These are phyloP conservation scores for Aspergillus pseudoglaucus DNA, from an alignment of 2,329 filamentous ascomycete genomes.

Conservation along the genomic window DNA sequence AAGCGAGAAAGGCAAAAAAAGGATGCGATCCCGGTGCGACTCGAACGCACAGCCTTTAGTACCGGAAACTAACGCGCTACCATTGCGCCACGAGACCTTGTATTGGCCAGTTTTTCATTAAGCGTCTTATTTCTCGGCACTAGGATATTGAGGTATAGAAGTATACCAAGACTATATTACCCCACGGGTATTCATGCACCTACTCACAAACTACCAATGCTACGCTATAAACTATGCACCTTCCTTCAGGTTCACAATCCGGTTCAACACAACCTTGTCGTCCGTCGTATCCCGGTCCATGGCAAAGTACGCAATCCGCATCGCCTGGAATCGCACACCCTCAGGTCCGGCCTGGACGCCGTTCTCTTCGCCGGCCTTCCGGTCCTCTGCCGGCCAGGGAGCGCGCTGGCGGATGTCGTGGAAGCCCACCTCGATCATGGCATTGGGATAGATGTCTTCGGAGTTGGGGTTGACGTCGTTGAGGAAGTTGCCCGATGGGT, in stretches of 20 bases:
- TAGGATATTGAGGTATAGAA: no score
- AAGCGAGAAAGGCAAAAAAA: conserved; percentile 2
- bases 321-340: conserved; percentile 81
- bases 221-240: conserved; percentile 1
- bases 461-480: conserved; percentile 79
- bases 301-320: conserved; percentile 62
- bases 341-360: conserved; percentile 49
- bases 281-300: conserved; percentile 71
- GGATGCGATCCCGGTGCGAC: conserved; percentile 25
- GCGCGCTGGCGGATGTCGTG: conserved; percentile 66
- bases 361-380: conserved; percentile 37
- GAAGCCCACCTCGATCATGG: conserved; percentile 77
- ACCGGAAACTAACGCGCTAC: conserved; percentile 34
- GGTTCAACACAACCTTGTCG: conserved; percentile 79
- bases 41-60: conserved; percentile 32
- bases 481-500: conserved; percentile 67
- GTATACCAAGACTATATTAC: no score
- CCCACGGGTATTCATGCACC: no score
- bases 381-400: conserved; percentile 75
- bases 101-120: background rate
- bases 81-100: conserved; percentile 29
- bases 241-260: conserved; percentile 87
- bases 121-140: no score
- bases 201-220: no score
- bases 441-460: conserved; percentile 70